Evolutionary conservation across 352 stramenopile genomes (phyloP).

Genomic region (Phytophthora ramorum): DNA sequence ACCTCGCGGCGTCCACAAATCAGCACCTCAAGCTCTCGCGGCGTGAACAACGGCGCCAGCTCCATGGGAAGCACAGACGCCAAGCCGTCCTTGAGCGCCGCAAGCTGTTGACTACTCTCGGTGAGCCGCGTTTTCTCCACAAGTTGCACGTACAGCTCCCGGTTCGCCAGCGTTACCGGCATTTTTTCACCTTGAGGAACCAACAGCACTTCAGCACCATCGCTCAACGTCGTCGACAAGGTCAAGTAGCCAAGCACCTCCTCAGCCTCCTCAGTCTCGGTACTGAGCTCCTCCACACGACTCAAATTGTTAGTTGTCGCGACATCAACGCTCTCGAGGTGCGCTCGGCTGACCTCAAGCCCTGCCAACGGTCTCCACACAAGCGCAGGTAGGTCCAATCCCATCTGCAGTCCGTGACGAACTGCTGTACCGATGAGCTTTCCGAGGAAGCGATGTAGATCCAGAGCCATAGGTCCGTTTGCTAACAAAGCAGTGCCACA

Average conservation of each 20-base stretch:
- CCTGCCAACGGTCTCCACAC: slow-evolving; percentile 89
- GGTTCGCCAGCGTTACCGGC: slow-evolving; percentile 70
- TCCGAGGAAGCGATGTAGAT: slow-evolving; percentile 95
- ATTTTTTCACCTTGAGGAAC: slow-evolving; percentile 73
- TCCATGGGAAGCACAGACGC: slow-evolving; percentile 97
- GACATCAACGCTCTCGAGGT: slow-evolving; percentile 86
- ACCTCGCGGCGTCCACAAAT: slow-evolving; percentile 97
- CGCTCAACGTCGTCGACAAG: slow-evolving; percentile 81
- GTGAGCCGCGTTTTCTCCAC: slow-evolving; percentile 76
- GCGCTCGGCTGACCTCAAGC: slow-evolving; percentile 72
- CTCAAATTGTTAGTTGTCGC: slow-evolving; percentile 74
- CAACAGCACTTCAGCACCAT: slow-evolving; percentile 78
- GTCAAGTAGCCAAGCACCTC: slow-evolving; percentile 78
- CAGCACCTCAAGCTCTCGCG: slow-evolving; percentile 95
- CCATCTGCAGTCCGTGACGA: slow-evolving; percentile 95
- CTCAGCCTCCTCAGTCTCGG: slow-evolving; percentile 39
- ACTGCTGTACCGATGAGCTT: slow-evolving; percentile 96
- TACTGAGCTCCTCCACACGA: slow-evolving; percentile 64
- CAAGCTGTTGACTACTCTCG: slow-evolving; percentile 84
- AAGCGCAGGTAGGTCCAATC: slow-evolving; percentile 88
- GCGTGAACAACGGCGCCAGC: slow-evolving; percentile 95
- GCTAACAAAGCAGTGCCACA: slow-evolving; percentile 83
- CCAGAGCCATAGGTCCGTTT: slow-evolving; percentile 90
- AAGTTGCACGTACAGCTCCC: slow-evolving; percentile 66
- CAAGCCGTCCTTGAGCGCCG: slow-evolving; percentile 86